Base-by-base conservation (phyloP, 306 rosid species). In the Fragaria ananassa region DNA sequence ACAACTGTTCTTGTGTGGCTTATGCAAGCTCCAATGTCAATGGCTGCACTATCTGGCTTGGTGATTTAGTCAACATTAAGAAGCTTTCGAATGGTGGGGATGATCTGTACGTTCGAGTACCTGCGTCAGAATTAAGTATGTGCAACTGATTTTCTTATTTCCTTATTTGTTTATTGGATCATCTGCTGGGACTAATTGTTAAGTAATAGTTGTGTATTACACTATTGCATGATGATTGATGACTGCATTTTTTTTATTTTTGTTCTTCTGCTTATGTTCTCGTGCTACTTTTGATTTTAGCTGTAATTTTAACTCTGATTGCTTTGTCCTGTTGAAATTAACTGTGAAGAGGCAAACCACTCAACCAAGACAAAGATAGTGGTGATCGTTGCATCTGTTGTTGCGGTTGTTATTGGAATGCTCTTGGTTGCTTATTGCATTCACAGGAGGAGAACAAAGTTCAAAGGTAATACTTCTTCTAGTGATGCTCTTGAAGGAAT, bases 31-130 rank as follows among this genome's bases (percentile, higher is more conserved):
- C 83, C 1, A 82, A 79, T 79, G 58, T 41, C 27, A 72, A 80
- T 75, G 92, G 89, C 19, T 91, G 94, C 68, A 80, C 78, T 34
- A 68, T 83, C 61, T 87, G 94, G 93, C 83, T 77, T 74, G 76
- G 84, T 72, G 83, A 76, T 31, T 79, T 89, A 9, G n/a, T 44
- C 17, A 87, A 86, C 62, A 51, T 83, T 3, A 83, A 83, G 74
- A 75, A 77, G 53, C 53, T 81, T 65, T 29, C 44, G 3, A 58
- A 53, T 31, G 78, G 68, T 45, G 84, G 80, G 10, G 56, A 61
- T 14, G 83, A 85, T 80, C 62, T 87, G 6, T 89, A 77, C 65
- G 19, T 89, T 18, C 74, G 85, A 74, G 37, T 74, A 68, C 65
- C 67, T 35, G 39, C 34, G 68, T 83, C 86, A 10, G 86, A 78